These are phyloP conservation scores for Microascus cirrosus DNA, from an alignment of 2,329 filamentous ascomycete genomes.

Conservation along the genomic window DNA sequence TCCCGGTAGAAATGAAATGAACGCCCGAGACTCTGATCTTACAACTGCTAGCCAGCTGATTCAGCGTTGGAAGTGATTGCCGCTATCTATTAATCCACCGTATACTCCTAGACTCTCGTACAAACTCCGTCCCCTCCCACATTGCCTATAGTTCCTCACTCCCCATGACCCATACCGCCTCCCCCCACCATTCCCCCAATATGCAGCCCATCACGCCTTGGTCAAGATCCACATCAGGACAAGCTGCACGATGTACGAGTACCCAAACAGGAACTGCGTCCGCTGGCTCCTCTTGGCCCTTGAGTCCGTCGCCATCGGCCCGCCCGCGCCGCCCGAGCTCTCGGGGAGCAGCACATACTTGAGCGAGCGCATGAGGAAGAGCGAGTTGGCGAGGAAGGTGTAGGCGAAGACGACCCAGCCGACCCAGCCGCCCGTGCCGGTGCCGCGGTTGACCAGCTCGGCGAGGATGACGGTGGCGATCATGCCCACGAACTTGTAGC, in stretches of 20 bases:
- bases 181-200: background rate
- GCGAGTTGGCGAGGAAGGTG: slow-evolving; percentile 85
- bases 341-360: slow-evolving; percentile 94
- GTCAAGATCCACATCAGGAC: slow-evolving; percentile 80
- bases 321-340: slow-evolving; percentile 52
- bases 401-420: slow-evolving; percentile 86
- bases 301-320: slow-evolving; percentile 58
- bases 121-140: too few relatives aligned
- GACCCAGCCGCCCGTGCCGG: slow-evolving; percentile 76
- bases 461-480: slow-evolving; percentile 77
- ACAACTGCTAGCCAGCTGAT: too few relatives aligned
- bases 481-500: slow-evolving; percentile 97
- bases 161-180: background rate
- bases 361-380: slow-evolving; percentile 88
- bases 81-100: too few relatives aligned
- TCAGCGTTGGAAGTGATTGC: too few relatives aligned
- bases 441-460: slow-evolving; percentile 65
- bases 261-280: slow-evolving; percentile 86
- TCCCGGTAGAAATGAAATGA: too few relatives aligned
- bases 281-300: slow-evolving; percentile 77
- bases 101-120: too few relatives aligned
- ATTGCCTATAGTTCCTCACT: too few relatives aligned
- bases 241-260: slow-evolving; percentile 89
- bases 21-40: too few relatives aligned
- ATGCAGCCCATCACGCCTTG: slow-evolving; percentile 20